Conservation (phyloP, 495 filamentous ascomycete genomes). For the Parachaetomium inaequale region DNA sequence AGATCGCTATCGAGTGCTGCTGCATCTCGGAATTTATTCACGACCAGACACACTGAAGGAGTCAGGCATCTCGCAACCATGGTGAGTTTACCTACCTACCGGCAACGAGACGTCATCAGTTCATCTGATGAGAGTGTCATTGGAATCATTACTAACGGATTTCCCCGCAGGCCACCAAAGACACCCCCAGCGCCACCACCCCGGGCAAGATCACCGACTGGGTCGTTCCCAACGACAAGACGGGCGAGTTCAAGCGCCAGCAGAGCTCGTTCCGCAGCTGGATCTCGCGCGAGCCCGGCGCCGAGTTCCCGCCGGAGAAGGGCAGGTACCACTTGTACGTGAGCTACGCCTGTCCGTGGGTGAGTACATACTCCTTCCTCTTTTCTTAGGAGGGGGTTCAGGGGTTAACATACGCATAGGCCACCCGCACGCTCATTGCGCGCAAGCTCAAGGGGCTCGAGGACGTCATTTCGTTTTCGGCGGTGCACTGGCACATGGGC, state of each 20-base stretch:
- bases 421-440: slow-evolving; percentile 71
- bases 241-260: slow-evolving; percentile 87
- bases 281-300: slow-evolving; percentile 57
- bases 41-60: neutral
- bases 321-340: slow-evolving; percentile 80
- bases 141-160: neutral
- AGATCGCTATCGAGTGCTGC: neutral
- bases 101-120: neutral
- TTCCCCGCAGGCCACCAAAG: slow-evolving; percentile 16
- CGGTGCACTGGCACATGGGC: slow-evolving; percentile 64
- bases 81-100: neutral
- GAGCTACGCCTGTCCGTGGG: slow-evolving; percentile 73
- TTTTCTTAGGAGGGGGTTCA: neutral
- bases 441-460: slow-evolving; percentile 78
- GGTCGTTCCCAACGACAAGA: slow-evolving; percentile 67
- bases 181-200: slow-evolving; percentile 7
- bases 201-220: slow-evolving; percentile 69
- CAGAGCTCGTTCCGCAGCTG: slow-evolving; percentile 66
- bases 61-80: slow-evolving; percentile 6
- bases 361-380: slow-evolving; percentile 22
- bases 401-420: slow-evolving; percentile 30
- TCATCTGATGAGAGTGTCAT: neutral
- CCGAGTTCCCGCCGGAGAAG: slow-evolving; percentile 68
- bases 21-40: neutral
- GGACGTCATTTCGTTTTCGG: slow-evolving; percentile 63